Base-by-base conservation (phyloP, 352 stramenopile genomes). In the Phytophthora tentaculata region DNA sequence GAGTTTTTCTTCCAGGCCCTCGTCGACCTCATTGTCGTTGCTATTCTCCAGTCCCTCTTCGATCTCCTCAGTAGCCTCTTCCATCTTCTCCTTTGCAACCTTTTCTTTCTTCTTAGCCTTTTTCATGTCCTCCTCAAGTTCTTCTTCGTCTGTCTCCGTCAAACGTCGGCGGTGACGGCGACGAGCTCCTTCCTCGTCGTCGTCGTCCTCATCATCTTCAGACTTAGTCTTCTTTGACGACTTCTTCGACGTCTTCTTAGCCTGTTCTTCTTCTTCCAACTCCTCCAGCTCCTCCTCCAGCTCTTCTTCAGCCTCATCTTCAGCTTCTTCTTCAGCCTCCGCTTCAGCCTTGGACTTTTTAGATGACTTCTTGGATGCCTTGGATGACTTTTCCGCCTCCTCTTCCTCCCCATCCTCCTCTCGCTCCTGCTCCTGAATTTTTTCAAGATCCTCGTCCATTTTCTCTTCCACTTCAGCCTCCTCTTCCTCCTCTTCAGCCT, bases 91-190 rank as follows among this genome's bases (percentile, higher is more conserved):
- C 44, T 75, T 20, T 17, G 69, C 64, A 1, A 43, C 57, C 7
- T 44, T 32, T 43, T 75, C 59, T 12, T 60, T 57, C 51, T 71
- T 70, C 23, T 77, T 43, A 12, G 69, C 61, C 41, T 48, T 43
- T 6, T 77, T 51, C 53, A 75, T 68, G 22, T 77, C 69, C 12
- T 69, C 35, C 37, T 77, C 69, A 43, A 80, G 45, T 20, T 68
- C 43, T 3, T 64, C 56, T 55, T 77, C 64, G n/a, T 60, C 49
- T 28, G 75, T 61, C 4, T 1, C 20, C 10, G 32, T 14, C 7
- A 39, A 9, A 39, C 32, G 8, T 39, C 32, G 32, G 32, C 8
- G 32, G 14, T 39, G 32, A 16, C 32, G 32, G 14, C 32, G 32
- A 14, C 32, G 32, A 9, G 7, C 14, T 14, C 10, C n/a, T n/a